Conservation (phyloP, 257 asterid species). For the Henckelia pumila region DNA sequence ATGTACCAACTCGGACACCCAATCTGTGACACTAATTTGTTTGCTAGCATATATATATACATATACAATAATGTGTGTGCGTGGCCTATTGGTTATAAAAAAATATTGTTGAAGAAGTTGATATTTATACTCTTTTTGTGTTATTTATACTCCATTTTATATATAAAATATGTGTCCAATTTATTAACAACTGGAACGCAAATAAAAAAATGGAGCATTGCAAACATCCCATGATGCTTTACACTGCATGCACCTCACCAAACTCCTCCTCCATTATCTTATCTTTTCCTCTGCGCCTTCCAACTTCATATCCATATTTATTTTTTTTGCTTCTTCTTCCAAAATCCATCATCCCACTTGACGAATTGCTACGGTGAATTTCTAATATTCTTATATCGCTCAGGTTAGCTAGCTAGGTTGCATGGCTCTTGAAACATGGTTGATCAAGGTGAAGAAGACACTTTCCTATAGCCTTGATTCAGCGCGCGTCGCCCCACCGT, state of each 20-base stretch:
- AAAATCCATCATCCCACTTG: constrained; percentile 25
- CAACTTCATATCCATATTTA: constrained; percentile 30
- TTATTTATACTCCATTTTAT: too few species aligned
- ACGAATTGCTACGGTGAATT: constrained; percentile 23
- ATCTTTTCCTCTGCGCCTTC: constrained; percentile 40
- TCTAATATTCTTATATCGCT: background rate
- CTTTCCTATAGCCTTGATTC: constrained; percentile 51
- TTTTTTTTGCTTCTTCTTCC: constrained; percentile 5
- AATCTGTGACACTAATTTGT: too few species aligned
- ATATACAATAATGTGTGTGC: too few species aligned
- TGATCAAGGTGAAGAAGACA: constrained; percentile 60
- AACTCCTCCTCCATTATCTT: constrained; percentile 41
- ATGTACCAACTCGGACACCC: too few species aligned
- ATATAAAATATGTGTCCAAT: too few species aligned
- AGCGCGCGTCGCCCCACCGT: constrained; percentile 36
- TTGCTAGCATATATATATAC: too few species aligned
- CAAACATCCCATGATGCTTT: constrained; percentile 63
- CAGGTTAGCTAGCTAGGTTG: background rate
- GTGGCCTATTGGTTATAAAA: too few species aligned
- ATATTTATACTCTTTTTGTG: too few species aligned
- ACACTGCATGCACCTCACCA: constrained; percentile 24
- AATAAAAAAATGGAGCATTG: too few species aligned
- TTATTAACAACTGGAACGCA: too few species aligned
- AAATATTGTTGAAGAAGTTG: too few species aligned
- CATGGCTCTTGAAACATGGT: constrained; percentile 75